Evolutionary conservation across 2,329 filamentous ascomycete genomes (phyloP), one percentile per base, ranked within the genome.

Genomic region (Trichoderma polysporum): DNA sequence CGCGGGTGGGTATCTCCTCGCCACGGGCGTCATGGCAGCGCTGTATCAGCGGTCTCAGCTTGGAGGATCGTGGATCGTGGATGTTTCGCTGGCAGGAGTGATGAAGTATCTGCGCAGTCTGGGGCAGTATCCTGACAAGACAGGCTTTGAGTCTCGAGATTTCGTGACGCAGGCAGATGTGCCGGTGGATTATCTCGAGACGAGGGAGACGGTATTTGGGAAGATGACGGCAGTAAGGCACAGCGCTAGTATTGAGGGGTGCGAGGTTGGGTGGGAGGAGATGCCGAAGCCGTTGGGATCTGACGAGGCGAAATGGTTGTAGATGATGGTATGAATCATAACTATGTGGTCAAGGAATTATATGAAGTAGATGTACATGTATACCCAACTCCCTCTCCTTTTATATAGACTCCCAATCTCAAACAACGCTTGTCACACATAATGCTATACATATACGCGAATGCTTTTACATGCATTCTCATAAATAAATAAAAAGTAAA

Each of bases 91-190:
- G 2, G 85, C 84, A 0, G 85, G 83, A 0, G 79, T 81, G 2
- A 84, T 83, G 83, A 85, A 83, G 70, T 88, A 87, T 72, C 72
- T 88, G 41, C 77, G 83, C 31, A 85, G 83, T 33, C 71, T 88
- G 15, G 85, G 86, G 0, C 85, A 85, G 66, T 82, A 81, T 68
- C 74, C 77, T 4, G 83, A 78, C 0, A 71, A 70, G 1, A 76
- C 70, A 2, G 84, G 84, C 0, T 87, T 86, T 50, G 70, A 79
- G 4, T 70, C 79, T 2, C 72, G 72, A 2, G 76, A 81, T 66
- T 77, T 75, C 37, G 70, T 71, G 71, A 76, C 31, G 15, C 61
- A 47, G 50, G n/a, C 17, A 27, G 50, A 47, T 17, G 81, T 79
- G 17, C 71, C 76, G 0, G 58, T 69, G 0, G 67, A 74, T 9